Conservation (phyloP, 2,329 filamentous ascomycete genomes). For the Talaromyces sp. region DNA sequence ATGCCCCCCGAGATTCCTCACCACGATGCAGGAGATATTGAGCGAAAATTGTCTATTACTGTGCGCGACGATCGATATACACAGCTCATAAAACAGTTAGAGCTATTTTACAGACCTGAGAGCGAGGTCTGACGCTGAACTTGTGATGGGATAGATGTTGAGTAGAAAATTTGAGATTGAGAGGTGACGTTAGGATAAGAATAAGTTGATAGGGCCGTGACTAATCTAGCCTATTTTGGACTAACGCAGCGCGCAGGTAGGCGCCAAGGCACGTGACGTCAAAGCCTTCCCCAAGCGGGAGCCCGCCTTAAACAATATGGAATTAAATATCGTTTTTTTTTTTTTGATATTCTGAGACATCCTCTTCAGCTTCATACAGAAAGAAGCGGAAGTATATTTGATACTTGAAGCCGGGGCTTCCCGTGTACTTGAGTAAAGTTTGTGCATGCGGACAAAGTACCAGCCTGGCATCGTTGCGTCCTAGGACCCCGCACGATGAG, state of each 20-base stretch:
- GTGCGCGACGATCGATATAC: background rate
- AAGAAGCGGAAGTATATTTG: background rate
- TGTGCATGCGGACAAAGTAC: background rate
- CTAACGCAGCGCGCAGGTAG: conserved; percentile 16
- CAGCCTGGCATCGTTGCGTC: conserved; percentile 6
- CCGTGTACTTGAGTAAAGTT: background rate
- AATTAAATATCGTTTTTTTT: background rate
- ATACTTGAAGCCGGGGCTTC: background rate
- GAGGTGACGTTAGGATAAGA: conserved; percentile 4
- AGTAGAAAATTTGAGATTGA: background rate
- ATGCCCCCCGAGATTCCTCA: conserved; percentile 5
- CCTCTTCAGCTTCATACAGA: background rate
- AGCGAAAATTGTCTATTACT: too few relatives aligned
- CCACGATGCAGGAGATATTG: too few relatives aligned
- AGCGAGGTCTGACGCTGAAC: background rate
- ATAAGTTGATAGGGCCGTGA: background rate
- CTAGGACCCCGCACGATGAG: conserved; percentile 46
- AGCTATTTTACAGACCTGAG: background rate
- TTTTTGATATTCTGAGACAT: background rate
- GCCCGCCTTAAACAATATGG: conserved; percentile 14
- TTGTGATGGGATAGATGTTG: background rate
- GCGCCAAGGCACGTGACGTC: conserved; percentile 34
- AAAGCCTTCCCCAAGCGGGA: conserved; percentile 15
- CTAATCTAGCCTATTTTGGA: conserved; percentile 6
- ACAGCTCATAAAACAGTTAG: background rate